Base-by-base conservation (phyloP, 192 early-diverging fungal genomes). In the Oehlia diaphana region DNA sequence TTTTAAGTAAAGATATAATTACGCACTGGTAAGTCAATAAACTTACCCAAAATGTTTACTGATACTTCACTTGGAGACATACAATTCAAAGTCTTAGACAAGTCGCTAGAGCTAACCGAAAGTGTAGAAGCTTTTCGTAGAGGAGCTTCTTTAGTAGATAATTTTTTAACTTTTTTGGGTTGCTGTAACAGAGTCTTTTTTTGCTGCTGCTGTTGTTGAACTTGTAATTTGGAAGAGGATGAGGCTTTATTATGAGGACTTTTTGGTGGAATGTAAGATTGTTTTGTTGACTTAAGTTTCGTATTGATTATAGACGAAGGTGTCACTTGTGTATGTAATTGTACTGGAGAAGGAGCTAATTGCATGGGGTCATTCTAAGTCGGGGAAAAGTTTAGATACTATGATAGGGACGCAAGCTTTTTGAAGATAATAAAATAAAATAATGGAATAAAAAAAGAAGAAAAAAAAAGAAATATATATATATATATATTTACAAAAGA, bases 1-100 rank as follows among this genome's bases (percentile, higher is more conserved):
- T 44, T 44, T 9, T 9, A 31, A 31, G 1, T 44, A 19, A 19
- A 58, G 53, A 58, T 19, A 53, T 19, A 58, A 19, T 5, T 16
- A 19, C 53, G 16, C 16, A 58, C 19, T 58, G 53, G 53, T 58
- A 58, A 58, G 53, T 58, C 14, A 19, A 58, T 58, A 58, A 65
- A 65, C 64, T 26, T 65, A 65, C 64, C 64, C 28, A 65, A 65
- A 65, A 65, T 13, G 64, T 65, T 65, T 28, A 65, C 26, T 13
- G 64, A 65, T 31, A 65, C 64, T 65, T 65, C 64, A 65, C 64
- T 65, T 23, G 64, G 64, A 65, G 64, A 65, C 64, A 65, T 65
- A 65, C 64, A 65, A 65, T 65, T 65, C 64, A 31, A 65, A 28
- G 7, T 44, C 8, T 65, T 65, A 65, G 64, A 28, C 31, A 58